phyloP scores from a whole-genome alignment of 768 basidiomycete genomes.

The Suillus spraguei region DNA sequence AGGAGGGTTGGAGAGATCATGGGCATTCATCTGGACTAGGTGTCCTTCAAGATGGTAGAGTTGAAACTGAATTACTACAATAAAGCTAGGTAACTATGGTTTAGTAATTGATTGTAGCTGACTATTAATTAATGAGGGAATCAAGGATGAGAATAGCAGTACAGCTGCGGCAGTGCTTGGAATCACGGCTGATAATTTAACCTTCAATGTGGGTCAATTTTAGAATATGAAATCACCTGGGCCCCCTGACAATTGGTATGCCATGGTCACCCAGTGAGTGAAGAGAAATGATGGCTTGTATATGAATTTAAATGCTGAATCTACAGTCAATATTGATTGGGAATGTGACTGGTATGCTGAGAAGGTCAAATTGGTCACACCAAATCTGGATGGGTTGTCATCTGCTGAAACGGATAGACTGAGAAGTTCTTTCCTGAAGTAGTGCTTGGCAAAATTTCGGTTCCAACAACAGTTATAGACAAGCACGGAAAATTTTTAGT shows the following conservation, averaged over 20 bases:
- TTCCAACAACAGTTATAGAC: too few species aligned
- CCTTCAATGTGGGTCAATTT: not conserved
- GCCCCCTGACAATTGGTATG: not conserved
- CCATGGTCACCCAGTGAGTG: conserved; percentile 2
- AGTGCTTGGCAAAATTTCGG: too few species aligned
- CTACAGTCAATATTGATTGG: not conserved
- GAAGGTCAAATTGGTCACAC: too few species aligned
- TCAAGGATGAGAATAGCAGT: not conserved
- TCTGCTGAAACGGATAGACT: too few species aligned
- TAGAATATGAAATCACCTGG: not conserved
- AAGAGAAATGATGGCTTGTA: not conserved
- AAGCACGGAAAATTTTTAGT: not conserved
- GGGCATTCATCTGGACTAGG: not conserved
- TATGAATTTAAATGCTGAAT: not conserved
- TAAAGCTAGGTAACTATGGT: conserved; percentile 1
- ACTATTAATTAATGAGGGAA: not conserved
- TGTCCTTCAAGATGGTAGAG: not conserved
- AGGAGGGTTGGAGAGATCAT: not conserved
- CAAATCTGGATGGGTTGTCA: too few species aligned
- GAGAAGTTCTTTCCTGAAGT: too few species aligned
- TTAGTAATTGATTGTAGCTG: not conserved
- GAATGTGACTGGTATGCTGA: too few species aligned
- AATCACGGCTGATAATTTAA: not conserved
- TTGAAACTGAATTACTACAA: not conserved
- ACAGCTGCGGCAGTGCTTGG: not conserved